phyloP scores from a whole-genome alignment of 192 early-diverging fungal species.

The Podila epicladia region DNA sequence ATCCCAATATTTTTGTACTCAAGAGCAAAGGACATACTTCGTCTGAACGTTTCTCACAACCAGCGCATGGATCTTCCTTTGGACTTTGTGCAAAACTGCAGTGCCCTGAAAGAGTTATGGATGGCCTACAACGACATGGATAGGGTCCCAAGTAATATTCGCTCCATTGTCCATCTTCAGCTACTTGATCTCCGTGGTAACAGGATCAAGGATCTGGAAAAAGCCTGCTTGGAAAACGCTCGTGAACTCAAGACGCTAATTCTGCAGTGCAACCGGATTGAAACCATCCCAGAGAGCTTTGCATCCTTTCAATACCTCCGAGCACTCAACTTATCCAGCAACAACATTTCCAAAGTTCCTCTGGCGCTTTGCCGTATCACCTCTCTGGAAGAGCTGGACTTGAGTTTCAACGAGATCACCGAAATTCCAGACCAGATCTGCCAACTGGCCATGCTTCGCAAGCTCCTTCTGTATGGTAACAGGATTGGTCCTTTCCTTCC shows the following conservation, averaged over 20 bases:
- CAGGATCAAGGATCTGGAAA: constrained; percentile 70
- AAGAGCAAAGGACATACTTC: constrained; percentile 74
- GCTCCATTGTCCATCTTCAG: constrained; percentile 68
- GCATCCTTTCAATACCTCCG: constrained; percentile 64
- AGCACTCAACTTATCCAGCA: constrained; percentile 83
- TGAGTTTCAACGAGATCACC: constrained; percentile 85
- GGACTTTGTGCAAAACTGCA: constrained; percentile 84
- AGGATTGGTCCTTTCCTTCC: constrained; percentile 77
- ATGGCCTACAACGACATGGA: constrained; percentile 78
- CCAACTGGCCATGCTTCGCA: constrained; percentile 63
- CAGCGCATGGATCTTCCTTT: constrained; percentile 83
- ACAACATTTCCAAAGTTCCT: constrained; percentile 79
- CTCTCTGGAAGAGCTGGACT: constrained; percentile 74
- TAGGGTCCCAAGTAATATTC: constrained; percentile 73
- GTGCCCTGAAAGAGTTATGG: constrained; percentile 68
- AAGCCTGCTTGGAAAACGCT: constrained; percentile 71
- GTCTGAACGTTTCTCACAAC: constrained; percentile 85
- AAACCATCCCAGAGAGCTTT: constrained; percentile 74
- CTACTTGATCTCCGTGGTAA: constrained; percentile 87
- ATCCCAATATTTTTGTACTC: constrained; percentile 83
- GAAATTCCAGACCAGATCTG: constrained; percentile 79
- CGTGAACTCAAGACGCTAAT: constrained; percentile 66
- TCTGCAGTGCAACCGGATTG: constrained; percentile 79
- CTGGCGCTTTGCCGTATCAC: constrained; percentile 66
- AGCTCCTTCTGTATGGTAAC: constrained; percentile 79